Base-by-base conservation (phyloP, 176 grass and related monocot species). In the Pontederia paniculata region DNA sequence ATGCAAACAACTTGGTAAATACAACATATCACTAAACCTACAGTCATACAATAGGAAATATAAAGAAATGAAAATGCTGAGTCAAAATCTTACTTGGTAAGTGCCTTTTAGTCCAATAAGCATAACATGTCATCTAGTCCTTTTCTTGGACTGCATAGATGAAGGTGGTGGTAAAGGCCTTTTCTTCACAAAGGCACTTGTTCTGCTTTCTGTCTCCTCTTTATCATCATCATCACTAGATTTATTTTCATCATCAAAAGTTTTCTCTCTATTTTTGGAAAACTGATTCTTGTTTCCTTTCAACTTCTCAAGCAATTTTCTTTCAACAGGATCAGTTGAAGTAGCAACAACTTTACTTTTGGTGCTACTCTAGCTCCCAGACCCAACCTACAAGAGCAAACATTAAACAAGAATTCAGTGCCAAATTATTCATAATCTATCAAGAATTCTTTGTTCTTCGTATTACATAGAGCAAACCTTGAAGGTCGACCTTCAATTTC, bases 201-300 rank as follows among this genome's bases (percentile, higher is more conserved):
- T 95, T 81, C 84, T 95, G 65, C 90, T 86, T 66, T 89, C 81
- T 62, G 84, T 23, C 60, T 89, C 85, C 54, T 44, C 74, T 0
- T 54, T n/a, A n/a, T n/a, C 56, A 45, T 95, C 91, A 45, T 77
- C 79, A 13, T 89, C 76, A 22, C 50, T 76, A 10, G 15, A 0
- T 44, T 75, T 71, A 71, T 78, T 74, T 12, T 41, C 60, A 12
- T 83, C 76, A 67, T 62, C 41, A 20, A 54, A 23, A 23, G 16
- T 71, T 65, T 78, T 84, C n/a, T 81, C 82, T 48, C 77, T 67
- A 64, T 81, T 81, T 45, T 58, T 68, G 5, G 68, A 80, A 28
- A 15, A 77, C 37, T 70, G 57, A 70, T 78, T 86, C 77, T 75
- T 96, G 37, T 87, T 88, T 0, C 76, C 79, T 21, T 89, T 89